phyloP scores from a whole-genome alignment of 805 yeast species.

The Priceomyces fermenticarens region DNA sequence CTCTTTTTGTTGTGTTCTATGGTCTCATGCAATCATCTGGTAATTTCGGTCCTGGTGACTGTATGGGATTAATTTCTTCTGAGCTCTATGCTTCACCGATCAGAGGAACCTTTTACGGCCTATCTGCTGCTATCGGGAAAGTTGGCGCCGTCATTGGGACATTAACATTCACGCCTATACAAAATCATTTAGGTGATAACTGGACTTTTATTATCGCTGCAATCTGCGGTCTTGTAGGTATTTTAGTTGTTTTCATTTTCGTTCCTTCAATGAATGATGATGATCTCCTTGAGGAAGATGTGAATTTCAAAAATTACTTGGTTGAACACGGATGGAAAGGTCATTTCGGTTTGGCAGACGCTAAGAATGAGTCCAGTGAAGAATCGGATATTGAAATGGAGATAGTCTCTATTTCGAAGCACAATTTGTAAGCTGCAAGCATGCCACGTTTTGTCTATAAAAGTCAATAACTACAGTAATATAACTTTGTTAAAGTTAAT shows the following conservation, averaged over 20 bases:
- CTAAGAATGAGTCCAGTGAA: neutral
- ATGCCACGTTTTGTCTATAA: too few species aligned
- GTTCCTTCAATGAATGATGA: conserved; percentile 69
- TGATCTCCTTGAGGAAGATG: conserved; percentile 66
- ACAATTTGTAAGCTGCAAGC: too few species aligned
- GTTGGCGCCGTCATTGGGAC: conserved; percentile 87
- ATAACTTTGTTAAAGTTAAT: too few species aligned
- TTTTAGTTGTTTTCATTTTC: conserved; percentile 54
- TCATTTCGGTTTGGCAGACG: conserved; percentile 33
- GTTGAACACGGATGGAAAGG: conserved; percentile 59
- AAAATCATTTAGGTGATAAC: conserved; percentile 56
- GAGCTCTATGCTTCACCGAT: conserved; percentile 76
- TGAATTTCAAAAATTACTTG: conserved; percentile 57
- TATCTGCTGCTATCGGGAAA: conserved; percentile 78
- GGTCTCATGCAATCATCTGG: conserved; percentile 71
- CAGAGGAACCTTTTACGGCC: conserved; percentile 72
- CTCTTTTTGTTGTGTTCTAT: conserved; percentile 67
- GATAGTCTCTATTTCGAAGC: too few species aligned
- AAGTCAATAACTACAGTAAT: too few species aligned
- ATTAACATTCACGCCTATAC: conserved; percentile 66
- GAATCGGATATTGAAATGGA: too few species aligned
- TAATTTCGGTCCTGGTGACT: conserved; percentile 77
- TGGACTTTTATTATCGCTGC: conserved; percentile 86
- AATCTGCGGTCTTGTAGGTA: conserved; percentile 63
- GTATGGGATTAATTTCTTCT: conserved; percentile 62